These are phyloP conservation scores for Collariella sp. DNA, from an alignment of 495 filamentous ascomycete genomes.

Conservation along the genomic window DNA sequence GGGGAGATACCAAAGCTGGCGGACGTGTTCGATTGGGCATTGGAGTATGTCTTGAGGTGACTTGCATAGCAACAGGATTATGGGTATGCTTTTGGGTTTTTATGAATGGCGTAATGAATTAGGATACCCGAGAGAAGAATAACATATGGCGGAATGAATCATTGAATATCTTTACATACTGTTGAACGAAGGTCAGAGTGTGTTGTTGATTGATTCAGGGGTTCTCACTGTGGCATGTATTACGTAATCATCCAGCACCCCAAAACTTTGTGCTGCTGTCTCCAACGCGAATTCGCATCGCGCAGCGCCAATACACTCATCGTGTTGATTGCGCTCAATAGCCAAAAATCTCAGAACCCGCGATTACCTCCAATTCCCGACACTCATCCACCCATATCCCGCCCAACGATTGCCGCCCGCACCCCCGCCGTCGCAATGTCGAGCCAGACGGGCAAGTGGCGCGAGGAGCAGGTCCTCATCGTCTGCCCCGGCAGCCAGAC, in stretches of 20 bases:
- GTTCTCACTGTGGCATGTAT: neutral
- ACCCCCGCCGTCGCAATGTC: constrained; percentile 30
- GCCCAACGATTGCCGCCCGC: neutral
- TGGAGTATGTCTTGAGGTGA: constrained; percentile 36
- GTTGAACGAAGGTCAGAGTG: too few species aligned
- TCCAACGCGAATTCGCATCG: neutral
- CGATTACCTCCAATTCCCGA: neutral
- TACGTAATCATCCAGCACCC: constrained; percentile 9
- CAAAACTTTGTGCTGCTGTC: neutral
- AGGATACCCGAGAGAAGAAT: too few species aligned
- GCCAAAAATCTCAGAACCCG: neutral
- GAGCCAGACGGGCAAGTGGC: constrained; percentile 41
- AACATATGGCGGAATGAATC: too few species aligned
- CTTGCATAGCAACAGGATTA: neutral
- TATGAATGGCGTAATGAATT: too few species aligned
- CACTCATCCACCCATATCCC: neutral
- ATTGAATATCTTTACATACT: too few species aligned
- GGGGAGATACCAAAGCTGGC: constrained; percentile 34
- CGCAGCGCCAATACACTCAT: neutral
- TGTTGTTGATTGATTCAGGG: too few species aligned
- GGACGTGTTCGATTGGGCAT: constrained; percentile 38
- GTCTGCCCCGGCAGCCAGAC: constrained; percentile 92
- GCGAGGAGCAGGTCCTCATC: constrained; percentile 53
- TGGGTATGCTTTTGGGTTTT: too few species aligned
- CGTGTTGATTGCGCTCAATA: neutral